A percentile compares a stretch with the other conserved stretches of the same genome.
These are phyloP conservation scores for Acer negundo DNA, from an alignment of 345 rosid species.

Conservation along the genomic window DNA sequence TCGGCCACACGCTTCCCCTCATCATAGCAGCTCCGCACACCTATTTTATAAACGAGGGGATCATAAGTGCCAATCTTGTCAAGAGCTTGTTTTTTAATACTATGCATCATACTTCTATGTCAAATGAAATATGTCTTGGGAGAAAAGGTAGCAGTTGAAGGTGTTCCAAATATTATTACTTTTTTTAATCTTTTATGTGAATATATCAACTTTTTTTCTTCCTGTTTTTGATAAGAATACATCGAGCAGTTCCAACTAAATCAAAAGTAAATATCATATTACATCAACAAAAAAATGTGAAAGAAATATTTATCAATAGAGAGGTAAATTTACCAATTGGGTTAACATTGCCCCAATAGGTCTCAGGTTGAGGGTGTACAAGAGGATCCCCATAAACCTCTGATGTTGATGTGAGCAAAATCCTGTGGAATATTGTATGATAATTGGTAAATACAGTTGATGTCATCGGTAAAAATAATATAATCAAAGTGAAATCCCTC, in stretches of 20 bases:
- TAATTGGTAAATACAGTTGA: slow-evolving; percentile 6
- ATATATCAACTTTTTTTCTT: no score
- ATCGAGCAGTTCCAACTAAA: not conserved
- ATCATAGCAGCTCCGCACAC: slow-evolving; percentile 94
- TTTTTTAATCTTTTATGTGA: no score
- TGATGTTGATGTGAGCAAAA: slow-evolving; percentile 93
- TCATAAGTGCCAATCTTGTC: not conserved
- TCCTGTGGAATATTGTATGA: slow-evolving; percentile 47
- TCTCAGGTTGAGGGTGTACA: slow-evolving; percentile 90
- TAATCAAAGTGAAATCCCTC: slow-evolving; percentile 10
- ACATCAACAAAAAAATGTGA: not conserved
- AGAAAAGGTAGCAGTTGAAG: not conserved
- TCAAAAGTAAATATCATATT: not conserved
- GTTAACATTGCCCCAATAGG: slow-evolving; percentile 96
- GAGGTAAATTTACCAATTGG: slow-evolving; percentile 67
- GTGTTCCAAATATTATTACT: no score
- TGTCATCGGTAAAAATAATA: not conserved
- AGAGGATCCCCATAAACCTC: slow-evolving; percentile 98
- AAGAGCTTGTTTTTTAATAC: not conserved
- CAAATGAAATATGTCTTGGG: not conserved
- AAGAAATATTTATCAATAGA: not conserved
- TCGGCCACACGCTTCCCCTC: slow-evolving; percentile 99
- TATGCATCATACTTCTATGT: not conserved
- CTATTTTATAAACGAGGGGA: slow-evolving; percentile 30
- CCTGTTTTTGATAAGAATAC: no score